phyloP scores from a whole-genome alignment of 352 stramenopile genomes.

The Peronospora tabacina region DNA sequence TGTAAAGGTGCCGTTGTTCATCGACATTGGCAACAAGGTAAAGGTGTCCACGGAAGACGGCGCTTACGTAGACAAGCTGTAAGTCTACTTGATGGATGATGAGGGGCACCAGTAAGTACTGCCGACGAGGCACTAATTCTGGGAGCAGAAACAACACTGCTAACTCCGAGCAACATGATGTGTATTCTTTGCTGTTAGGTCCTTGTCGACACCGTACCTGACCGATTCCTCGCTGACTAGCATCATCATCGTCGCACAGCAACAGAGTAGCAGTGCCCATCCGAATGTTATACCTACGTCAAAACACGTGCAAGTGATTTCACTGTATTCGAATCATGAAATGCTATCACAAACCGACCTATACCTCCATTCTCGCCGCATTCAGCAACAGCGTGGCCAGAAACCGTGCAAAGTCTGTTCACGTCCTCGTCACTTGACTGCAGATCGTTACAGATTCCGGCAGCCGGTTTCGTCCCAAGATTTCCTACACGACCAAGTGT shows the following conservation, averaged over 20 bases:
- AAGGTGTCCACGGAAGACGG: constrained; percentile 69
- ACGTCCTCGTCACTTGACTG: constrained; percentile 10
- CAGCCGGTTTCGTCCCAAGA: constrained; percentile 16
- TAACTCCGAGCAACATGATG: background rate
- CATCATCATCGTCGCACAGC: background rate
- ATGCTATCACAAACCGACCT: background rate
- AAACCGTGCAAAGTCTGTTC: constrained; percentile 5
- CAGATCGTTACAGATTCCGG: constrained; percentile 20
- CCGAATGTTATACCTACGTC: background rate
- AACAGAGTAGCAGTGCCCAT: background rate
- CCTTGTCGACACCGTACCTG: constrained; percentile 15
- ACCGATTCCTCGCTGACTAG: constrained; percentile 4
- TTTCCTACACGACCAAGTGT: constrained; percentile 3
- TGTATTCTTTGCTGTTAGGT: constrained; percentile 1
- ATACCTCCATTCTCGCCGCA: constrained; percentile 2
- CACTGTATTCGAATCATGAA: background rate
- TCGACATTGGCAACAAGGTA: constrained; percentile 71
- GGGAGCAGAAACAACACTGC: constrained; percentile 8
- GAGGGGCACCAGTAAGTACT: background rate
- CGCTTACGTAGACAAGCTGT: constrained; percentile 71
- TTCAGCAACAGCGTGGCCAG: constrained; percentile 4
- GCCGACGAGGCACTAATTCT: background rate
- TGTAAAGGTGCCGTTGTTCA: constrained; percentile 79
- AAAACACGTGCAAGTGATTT: background rate
- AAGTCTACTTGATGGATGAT: constrained; percentile 2